Conservation (phyloP, 202 grass and related monocot genomes). For the Panicum virgatum region DNA sequence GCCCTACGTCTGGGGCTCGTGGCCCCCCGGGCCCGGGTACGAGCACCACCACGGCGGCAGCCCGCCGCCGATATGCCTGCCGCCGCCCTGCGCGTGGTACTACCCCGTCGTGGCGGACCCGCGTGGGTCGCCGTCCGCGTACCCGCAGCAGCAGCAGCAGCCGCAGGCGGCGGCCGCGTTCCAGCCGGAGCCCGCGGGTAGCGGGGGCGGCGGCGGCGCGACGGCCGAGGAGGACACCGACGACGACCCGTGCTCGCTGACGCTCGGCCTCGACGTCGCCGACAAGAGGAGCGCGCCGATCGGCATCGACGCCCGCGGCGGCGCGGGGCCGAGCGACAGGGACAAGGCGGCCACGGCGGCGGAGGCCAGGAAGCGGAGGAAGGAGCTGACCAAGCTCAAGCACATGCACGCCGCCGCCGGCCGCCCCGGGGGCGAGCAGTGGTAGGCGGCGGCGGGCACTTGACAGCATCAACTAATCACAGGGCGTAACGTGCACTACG, state of each 20-base stretch:
- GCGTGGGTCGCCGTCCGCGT: conserved; percentile 14
- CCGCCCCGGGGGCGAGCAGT: conserved; percentile 37
- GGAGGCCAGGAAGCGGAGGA: conserved; percentile 63
- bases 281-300: conserved; percentile 2
- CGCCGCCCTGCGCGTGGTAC: conserved; percentile 57
- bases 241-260: conserved; percentile 54
- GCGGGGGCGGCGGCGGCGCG: neutral
- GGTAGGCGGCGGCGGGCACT: neutral
- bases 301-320: neutral
- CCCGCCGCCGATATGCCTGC: conserved; percentile 37
- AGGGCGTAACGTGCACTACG: neutral
- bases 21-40: conserved; percentile 38
- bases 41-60: conserved; percentile 26
- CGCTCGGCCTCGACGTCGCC: conserved; percentile 48
- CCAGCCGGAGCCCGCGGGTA: conserved; percentile 13
- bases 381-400: conserved; percentile 65
- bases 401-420: conserved; percentile 49
- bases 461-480: neutral
- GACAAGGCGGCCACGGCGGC: conserved; percentile 51
- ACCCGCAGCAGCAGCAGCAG: neutral
- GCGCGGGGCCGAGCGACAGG: neutral
- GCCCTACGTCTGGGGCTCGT: conserved; percentile 66
- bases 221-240: conserved; percentile 53
- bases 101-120: conserved; percentile 50
- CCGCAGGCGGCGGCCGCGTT: neutral